Base-by-base conservation (phyloP, 345 rosid genomes). In the Murraya koenigii region DNA sequence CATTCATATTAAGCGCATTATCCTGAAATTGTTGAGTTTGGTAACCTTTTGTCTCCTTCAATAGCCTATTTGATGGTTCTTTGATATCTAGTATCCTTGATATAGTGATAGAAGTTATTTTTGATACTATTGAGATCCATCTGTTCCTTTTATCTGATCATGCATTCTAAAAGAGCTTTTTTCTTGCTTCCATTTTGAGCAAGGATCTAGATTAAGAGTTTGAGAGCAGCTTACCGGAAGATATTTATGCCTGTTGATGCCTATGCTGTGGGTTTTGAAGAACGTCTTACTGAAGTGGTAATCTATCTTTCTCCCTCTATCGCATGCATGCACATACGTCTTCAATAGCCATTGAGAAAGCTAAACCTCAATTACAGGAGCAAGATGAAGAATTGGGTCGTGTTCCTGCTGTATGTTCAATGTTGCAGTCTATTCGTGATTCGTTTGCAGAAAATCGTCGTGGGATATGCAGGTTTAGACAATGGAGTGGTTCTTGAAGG, bases 391-490 rank as follows among this genome's bases (percentile, higher is more conserved):
- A 85, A 67, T 70, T 92, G 86, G 75, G 88, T 64, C 71, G 77
- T 58, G 75, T 85, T 73, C 84, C 96, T 77, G 83, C 83, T 49
- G 94, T 96, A 36, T 38, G 54, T 35, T 86, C 89, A 58, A 88
- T 94, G 97, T 72, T 94, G 74, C 94, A 81, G 79, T 96, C 97
- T 68, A 85, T 94, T 69, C 91, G 90, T 60, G 92, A 84, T 84
- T 92, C 97, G 67, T 91, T 88, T 73, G 66, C 86, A 30, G 90
- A 83, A 88, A 86, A 84, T 82, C 97, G 95, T 3, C 93, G 97
- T 65, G 98, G 98, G 72, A 88, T 92, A 80, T 92, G 97, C 92
- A 96, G 88, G 84, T 89, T 85, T 80, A 90, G 97, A 74, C 88
- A 87, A 49, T 89, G 94, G 90, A 85, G 59, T 66, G 71, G 78